A percentile compares a stretch with the other conserved stretches of the same genome.
These are phyloP conservation scores for Tylopilus plumbeoviolaceoides DNA, from an alignment of 768 basidiomycete genomes.

Conservation along the genomic window DNA sequence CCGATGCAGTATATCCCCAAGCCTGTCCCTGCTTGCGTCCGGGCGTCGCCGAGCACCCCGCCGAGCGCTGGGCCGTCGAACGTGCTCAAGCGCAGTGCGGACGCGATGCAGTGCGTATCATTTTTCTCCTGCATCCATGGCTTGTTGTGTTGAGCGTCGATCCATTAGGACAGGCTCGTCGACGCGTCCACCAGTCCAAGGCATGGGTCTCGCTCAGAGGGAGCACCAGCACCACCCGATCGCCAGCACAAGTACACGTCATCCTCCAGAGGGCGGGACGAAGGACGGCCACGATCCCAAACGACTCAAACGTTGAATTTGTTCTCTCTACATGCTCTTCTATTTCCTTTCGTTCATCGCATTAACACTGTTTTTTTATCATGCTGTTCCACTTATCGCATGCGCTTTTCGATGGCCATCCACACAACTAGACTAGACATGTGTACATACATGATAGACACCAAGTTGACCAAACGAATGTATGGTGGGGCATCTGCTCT, in stretches of 20 bases:
- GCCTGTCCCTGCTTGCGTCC: constrained; percentile 2
- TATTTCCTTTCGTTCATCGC: not conserved
- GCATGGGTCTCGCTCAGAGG: constrained; percentile 40
- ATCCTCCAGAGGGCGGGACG: constrained; percentile 27
- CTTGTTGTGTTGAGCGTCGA: not conserved
- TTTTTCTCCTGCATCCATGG: not conserved
- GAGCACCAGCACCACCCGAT: constrained; percentile 19
- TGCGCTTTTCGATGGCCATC: not conserved
- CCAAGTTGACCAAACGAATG: not conserved
- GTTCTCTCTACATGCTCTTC: not conserved
- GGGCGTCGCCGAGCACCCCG: not conserved
- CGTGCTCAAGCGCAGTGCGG: constrained; percentile 33
- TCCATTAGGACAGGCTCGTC: constrained; percentile 15
- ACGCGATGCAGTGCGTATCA: constrained; percentile 30
- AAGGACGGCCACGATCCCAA: constrained; percentile 31
- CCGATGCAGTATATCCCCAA: constrained; percentile 6
- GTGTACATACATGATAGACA: not conserved
- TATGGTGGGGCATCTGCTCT: too few species aligned
- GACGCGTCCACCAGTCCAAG: constrained; percentile 25
- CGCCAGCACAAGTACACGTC: constrained; percentile 10
- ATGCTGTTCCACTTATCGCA: not conserved
- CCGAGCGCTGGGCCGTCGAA: constrained; percentile 4
- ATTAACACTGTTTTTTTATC: not conserved
- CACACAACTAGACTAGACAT: not conserved
- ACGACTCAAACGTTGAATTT: constrained; percentile 35